Percentiles rank a stretch among this genome's conserved stretches.
These are phyloP conservation scores for Yamadazyma conglobata DNA, from an alignment of 1,139 yeast genomes.

Conservation along the genomic window DNA sequence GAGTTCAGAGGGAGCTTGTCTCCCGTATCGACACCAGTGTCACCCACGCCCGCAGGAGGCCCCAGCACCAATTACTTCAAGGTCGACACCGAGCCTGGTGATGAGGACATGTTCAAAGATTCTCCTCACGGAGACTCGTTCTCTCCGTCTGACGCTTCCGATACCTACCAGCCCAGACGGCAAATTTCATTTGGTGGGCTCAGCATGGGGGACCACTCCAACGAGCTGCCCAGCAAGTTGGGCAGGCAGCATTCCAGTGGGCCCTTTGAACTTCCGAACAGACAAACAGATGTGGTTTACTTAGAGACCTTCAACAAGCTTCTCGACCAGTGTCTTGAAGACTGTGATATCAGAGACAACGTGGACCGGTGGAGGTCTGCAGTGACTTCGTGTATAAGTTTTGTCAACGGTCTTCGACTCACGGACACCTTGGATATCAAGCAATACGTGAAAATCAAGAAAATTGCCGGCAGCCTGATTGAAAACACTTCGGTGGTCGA, in stretches of 20 bases:
- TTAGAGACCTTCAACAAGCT: conserved; percentile 31
- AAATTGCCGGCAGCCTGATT: conserved; percentile 71
- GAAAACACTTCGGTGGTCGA: conserved; percentile 61
- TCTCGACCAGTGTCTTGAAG: conserved; percentile 63
- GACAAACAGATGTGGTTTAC: conserved; percentile 14
- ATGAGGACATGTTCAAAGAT: not conserved
- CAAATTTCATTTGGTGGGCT: conserved; percentile 13
- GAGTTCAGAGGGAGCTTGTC: conserved; percentile 10
- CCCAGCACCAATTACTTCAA: conserved; percentile 8
- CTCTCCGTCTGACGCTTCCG: conserved; percentile 4
- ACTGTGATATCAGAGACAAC: conserved; percentile 44
- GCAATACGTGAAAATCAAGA: conserved; percentile 82
- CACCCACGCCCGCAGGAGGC: conserved; percentile 14
- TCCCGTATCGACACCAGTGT: conserved; percentile 19
- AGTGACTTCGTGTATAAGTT: conserved; percentile 23
- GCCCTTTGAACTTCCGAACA: conserved; percentile 11
- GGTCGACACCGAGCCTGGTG: conserved; percentile 2
- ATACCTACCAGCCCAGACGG: conserved; percentile 7
- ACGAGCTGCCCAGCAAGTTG: conserved; percentile 7
- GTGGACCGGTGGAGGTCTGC: conserved; percentile 38
- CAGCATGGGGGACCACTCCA: conserved; percentile 2
- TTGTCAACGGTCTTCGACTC: conserved; percentile 28
- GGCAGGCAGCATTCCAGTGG: conserved; percentile 4
- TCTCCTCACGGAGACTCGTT: conserved; percentile 2
- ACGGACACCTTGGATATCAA: conserved; percentile 82